Conservation (phyloP, 257 asterid genomes). For the Thymus mandschuricus region DNA sequence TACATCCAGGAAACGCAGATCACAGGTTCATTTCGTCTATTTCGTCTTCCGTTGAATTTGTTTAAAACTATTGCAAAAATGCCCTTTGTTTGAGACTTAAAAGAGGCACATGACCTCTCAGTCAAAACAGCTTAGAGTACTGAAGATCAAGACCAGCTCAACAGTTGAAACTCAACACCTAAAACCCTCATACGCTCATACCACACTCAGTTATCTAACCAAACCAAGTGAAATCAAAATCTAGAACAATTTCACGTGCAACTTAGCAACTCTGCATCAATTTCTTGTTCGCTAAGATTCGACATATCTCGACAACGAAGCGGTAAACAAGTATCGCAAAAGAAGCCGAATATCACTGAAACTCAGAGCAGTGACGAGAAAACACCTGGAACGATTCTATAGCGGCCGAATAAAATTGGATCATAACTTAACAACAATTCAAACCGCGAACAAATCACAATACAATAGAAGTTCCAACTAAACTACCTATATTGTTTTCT, state of each 20-base stretch:
- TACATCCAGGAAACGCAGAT: not conserved
- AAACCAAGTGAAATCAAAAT: slow-evolving; percentile 21
- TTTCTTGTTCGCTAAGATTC: not conserved
- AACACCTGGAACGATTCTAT: not conserved
- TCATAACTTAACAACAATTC: slow-evolving; percentile 1
- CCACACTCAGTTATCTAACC: not conserved
- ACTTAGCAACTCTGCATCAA: slow-evolving; percentile 14
- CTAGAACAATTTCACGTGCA: slow-evolving; percentile 22
- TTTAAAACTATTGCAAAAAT: not conserved
- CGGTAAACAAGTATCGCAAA: not conserved
- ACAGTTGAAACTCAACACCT: not conserved
- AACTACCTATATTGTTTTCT: not conserved
- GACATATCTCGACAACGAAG: not conserved
- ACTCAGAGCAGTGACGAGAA: not conserved
- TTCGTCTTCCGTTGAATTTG: not conserved
- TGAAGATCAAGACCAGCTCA: not conserved
- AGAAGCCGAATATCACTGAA: not conserved
- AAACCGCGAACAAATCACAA: slow-evolving; percentile 12
- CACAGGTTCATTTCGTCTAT: not conserved
- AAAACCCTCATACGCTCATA: not conserved
- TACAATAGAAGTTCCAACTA: not conserved
- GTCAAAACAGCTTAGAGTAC: not conserved
- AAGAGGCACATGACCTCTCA: not conserved
- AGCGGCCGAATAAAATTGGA: slow-evolving; percentile 6
- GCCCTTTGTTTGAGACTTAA: slow-evolving; percentile 7